These are phyloP conservation scores for Mucor plumbeus DNA, from an alignment of 371 early-diverging fungal species.

Conservation along the genomic window DNA sequence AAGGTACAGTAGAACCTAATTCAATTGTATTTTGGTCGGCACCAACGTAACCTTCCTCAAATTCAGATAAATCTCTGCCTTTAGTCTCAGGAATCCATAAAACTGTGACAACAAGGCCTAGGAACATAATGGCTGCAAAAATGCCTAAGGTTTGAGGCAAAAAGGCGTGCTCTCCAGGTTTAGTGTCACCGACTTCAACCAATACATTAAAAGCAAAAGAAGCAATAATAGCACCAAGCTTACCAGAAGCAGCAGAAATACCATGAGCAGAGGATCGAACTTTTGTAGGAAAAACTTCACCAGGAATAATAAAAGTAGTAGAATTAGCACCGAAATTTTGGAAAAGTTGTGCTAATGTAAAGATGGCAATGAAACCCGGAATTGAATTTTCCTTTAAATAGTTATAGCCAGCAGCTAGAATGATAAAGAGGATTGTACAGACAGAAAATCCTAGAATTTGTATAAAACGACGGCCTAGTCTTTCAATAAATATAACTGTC, in stretches of 20 bases:
- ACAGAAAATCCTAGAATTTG: slow-evolving; percentile 72
- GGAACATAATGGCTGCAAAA: slow-evolving; percentile 76
- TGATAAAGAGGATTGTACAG: slow-evolving; percentile 43
- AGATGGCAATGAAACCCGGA: slow-evolving; percentile 70
- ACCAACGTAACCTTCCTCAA: slow-evolving; percentile 36
- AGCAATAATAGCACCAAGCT: slow-evolving; percentile 82
- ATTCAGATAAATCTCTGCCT: slow-evolving; percentile 45
- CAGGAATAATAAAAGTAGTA: slow-evolving; percentile 86
- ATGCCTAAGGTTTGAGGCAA: slow-evolving; percentile 70
- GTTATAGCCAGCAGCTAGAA: slow-evolving; percentile 48
- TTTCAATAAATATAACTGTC: slow-evolving; percentile 79
- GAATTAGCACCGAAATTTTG: slow-evolving; percentile 86
- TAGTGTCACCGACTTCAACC: slow-evolving; percentile 58
- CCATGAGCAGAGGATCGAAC: slow-evolving; percentile 85
- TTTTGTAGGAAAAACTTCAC: slow-evolving; percentile 88
- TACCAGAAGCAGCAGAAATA: slow-evolving; percentile 86
- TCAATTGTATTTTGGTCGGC: slow-evolving; percentile 1
- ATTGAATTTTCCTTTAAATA: slow-evolving; percentile 51
- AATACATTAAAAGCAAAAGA: slow-evolving; percentile 73
- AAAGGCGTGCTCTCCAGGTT: slow-evolving; percentile 55
- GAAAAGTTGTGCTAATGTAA: slow-evolving; percentile 82
- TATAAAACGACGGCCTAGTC: slow-evolving; percentile 79
- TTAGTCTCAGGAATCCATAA: slow-evolving; percentile 48
- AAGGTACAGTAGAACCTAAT: not conserved
- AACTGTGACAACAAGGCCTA: slow-evolving; percentile 66